Evolutionary conservation across 305 asterid species (phyloP).

Genomic region (Fraxinus sp.): DNA sequence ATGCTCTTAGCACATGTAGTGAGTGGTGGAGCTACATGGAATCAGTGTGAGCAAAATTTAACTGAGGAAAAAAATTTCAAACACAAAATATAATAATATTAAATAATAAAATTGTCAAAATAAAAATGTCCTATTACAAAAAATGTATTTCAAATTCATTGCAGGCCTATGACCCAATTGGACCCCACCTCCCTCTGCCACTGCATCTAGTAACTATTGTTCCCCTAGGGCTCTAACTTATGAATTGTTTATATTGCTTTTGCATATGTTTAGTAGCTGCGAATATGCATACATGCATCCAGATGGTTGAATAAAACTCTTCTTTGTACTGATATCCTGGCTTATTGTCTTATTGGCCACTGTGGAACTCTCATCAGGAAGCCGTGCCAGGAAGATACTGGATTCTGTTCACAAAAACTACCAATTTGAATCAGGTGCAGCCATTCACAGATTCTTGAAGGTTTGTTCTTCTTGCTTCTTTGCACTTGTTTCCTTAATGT

Average conservation of each 20-base stretch:
- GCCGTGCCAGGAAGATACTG: conserved; percentile 56
- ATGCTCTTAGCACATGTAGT: not conserved
- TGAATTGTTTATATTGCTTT: conserved; percentile 14
- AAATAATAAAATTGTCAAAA: not conserved
- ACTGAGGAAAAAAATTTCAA: not conserved
- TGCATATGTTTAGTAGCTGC: not conserved
- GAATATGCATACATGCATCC: conserved; percentile 14
- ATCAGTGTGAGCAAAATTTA: not conserved
- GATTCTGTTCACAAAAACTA: conserved; percentile 56
- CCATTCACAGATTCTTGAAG: conserved; percentile 60
- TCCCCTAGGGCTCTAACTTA: not conserved
- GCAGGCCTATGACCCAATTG: not conserved
- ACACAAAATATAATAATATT: not conserved
- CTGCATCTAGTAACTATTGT: not conserved
- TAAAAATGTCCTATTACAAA: not conserved
- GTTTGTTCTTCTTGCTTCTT: conserved; percentile 32
- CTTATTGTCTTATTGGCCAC: conserved; percentile 15
- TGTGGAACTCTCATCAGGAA: conserved; percentile 39
- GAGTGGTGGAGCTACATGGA: not conserved
- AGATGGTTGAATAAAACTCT: conserved; percentile 8
- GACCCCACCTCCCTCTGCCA: not conserved
- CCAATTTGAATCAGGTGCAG: conserved; percentile 67
- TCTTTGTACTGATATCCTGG: conserved; percentile 9
- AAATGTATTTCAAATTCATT: not conserved
- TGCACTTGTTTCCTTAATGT: conserved; percentile 11